These are phyloP conservation scores for Austroboletus novae-zelandiae DNA, from an alignment of 1,284 basidiomycete genomes.

Conservation along the genomic window DNA sequence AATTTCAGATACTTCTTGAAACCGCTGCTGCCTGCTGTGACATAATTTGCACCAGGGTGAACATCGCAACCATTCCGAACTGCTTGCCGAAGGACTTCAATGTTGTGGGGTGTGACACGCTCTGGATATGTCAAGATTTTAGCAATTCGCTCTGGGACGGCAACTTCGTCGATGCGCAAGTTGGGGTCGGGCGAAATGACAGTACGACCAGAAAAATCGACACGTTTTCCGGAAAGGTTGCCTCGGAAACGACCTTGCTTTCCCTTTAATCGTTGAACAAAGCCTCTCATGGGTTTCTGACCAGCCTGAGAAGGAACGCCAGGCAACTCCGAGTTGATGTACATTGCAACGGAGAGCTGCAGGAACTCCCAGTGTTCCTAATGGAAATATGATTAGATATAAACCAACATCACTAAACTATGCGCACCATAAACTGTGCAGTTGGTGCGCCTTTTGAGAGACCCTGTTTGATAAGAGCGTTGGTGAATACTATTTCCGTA, in stretches of 20 bases:
- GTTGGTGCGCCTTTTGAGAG: constrained; percentile 87
- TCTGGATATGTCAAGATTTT: constrained; percentile 97
- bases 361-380: constrained; percentile 99
- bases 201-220: constrained; percentile 97
- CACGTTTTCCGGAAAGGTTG: constrained; percentile 97
- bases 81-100: constrained; percentile 74
- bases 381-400: constrained; percentile 8
- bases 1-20: constrained; percentile 89
- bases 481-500: constrained; percentile 95
- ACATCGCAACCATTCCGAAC: constrained; percentile 89
- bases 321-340: constrained; percentile 97
- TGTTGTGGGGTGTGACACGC: constrained; percentile 91
- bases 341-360: constrained; percentile 93
- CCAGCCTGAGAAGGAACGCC: constrained; percentile 85
- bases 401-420: not conserved
- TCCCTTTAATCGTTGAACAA: constrained; percentile 97
- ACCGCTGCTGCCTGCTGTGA: constrained; percentile 71
- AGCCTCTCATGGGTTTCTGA: constrained; percentile 92
- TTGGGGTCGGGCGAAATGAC: constrained; percentile 99
- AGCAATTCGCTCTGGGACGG: constrained; percentile 94
- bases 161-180: constrained; percentile 96
- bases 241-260: constrained; percentile 99
- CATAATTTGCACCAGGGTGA: constrained; percentile 97
- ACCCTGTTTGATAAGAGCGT: constrained; percentile 90
- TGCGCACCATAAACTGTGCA: constrained; percentile 80